phyloP scores from a whole-genome alignment of 2,329 filamentous ascomycete species.

The Huntiella decipiens region DNA sequence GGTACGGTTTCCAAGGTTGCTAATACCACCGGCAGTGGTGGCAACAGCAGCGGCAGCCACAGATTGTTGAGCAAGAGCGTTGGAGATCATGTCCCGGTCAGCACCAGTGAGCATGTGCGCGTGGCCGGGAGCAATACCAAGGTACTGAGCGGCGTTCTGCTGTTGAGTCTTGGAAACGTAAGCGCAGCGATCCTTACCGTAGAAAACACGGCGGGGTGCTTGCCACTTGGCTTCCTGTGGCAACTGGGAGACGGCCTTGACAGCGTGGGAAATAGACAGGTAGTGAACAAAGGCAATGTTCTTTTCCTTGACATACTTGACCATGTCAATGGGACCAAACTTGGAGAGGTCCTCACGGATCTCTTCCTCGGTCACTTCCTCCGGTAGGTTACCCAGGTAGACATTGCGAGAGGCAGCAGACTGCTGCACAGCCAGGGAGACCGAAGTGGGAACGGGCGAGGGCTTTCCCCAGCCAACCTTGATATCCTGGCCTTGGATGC shows the following conservation, averaged over 20 bases:
- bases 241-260: slow-evolving; percentile 92
- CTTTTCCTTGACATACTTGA: slow-evolving; percentile 97
- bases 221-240: slow-evolving; percentile 97
- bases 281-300: slow-evolving; percentile 96
- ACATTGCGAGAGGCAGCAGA: slow-evolving; percentile 93
- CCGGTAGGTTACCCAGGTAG: slow-evolving; percentile 81
- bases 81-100: slow-evolving; percentile 91
- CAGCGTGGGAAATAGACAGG: slow-evolving; percentile 89
- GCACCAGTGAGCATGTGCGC: slow-evolving; percentile 91
- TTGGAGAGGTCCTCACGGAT: slow-evolving; percentile 87
- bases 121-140: slow-evolving; percentile 91
- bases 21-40: slow-evolving; percentile 88
- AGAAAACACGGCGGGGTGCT: slow-evolving; percentile 85
- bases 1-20: slow-evolving; percentile 91
- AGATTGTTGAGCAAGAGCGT: slow-evolving; percentile 88
- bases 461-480: slow-evolving; percentile 99
- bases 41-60: slow-evolving; percentile 92
- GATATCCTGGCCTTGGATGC: slow-evolving; percentile 96
- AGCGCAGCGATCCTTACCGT: slow-evolving; percentile 93
- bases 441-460: slow-evolving; percentile 90
- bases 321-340: slow-evolving; percentile 88
- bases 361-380: slow-evolving; percentile 81
- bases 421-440: slow-evolving; percentile 93
- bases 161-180: slow-evolving; percentile 99
- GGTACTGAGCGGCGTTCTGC: slow-evolving; percentile 94